Evolutionary conservation across 2,329 filamentous ascomycete species (phyloP).

Genomic region (Penicillium paneum): DNA sequence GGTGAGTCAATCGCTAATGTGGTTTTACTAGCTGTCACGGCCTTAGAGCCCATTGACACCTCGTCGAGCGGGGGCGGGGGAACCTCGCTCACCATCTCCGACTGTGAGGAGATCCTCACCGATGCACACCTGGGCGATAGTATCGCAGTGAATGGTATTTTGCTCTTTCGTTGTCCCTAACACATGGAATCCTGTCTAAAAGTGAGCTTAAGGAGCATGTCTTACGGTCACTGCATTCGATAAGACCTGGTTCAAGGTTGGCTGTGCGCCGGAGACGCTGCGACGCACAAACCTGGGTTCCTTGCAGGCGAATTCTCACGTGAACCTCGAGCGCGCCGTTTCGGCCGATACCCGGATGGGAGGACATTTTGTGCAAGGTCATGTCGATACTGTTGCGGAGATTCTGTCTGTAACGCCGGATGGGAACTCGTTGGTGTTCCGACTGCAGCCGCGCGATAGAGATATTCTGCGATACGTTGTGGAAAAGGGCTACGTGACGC

Average conservation of each 20-base stretch:
- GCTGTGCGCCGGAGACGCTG: conserved; percentile 91
- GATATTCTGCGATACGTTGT: conserved; percentile 81
- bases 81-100: conserved; percentile 82
- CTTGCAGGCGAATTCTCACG: conserved; percentile 62
- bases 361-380: conserved; percentile 95
- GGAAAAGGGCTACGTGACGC: conserved; percentile 91
- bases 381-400: conserved; percentile 84
- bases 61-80: conserved; percentile 69
- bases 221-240: conserved; percentile 80
- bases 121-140: conserved; percentile 89
- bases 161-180: neutral
- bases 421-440: conserved; percentile 85
- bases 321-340: conserved; percentile 94
- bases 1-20: conserved; percentile 23
- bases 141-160: conserved; percentile 80
- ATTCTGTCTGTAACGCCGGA: conserved; percentile 72
- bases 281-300: conserved; percentile 90
- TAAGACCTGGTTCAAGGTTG: conserved; percentile 72
- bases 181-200: neutral
- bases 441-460: conserved; percentile 68
- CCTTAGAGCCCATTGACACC: conserved; percentile 74
- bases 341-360: conserved; percentile 92
- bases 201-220: conserved; percentile 61
- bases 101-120: conserved; percentile 70
- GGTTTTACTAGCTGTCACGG: conserved; percentile 66